Base-by-base conservation (phyloP, 176 grass and related monocot species). In the Oryza officinalis region DNA sequence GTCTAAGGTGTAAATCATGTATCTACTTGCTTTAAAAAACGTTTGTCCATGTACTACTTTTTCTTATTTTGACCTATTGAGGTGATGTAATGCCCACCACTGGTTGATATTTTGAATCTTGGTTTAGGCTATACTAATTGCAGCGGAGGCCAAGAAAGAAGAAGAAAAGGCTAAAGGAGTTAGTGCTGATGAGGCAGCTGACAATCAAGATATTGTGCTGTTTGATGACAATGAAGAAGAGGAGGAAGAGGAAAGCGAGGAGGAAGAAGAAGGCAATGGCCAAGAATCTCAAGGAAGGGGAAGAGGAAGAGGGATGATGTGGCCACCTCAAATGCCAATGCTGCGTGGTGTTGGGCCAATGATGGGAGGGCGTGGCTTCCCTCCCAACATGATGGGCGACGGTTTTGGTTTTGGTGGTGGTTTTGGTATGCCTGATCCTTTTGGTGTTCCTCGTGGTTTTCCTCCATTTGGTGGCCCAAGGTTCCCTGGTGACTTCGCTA, bases 161-260 rank as follows among this genome's bases (percentile, higher is more conserved):
- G 96, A 96, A 76, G 96, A 96, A 88, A 99, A 99, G 85, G 86
- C 93, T 2, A 99, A 99, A 87, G 96, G 96, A 30, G 91, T 91
- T 46, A 84, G 87, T 82, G 73, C 77, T 20, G 82, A 88, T 2
- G 89, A 91, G 35, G 89, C 79, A 68, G 57, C 78, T 72, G 92
- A 99, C 72, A 99, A 96, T 83, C 96, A 93, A 84, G 91, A 96
- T 81, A 99, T 99, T n/a, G 89, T 96, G 35, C 57, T 96, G 59
- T 96, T 92, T 76, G 93, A 99, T 15, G 96, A 99, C 69, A 93
- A 98, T 30, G 96, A 98, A 67, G 96, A 98, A 52, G 96, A 98
- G n/a, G 96, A 98, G 70, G 96, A 98, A 63, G 94, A 97, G 32
- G 94, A 97, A 90, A 95, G 93, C 1, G 94, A 97, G 80, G 94